Evolutionary conservation across 805 yeast genomes (phyloP), one percentile per base, ranked within the genome.

Genomic region (Lipomyces chichibuensis): DNA sequence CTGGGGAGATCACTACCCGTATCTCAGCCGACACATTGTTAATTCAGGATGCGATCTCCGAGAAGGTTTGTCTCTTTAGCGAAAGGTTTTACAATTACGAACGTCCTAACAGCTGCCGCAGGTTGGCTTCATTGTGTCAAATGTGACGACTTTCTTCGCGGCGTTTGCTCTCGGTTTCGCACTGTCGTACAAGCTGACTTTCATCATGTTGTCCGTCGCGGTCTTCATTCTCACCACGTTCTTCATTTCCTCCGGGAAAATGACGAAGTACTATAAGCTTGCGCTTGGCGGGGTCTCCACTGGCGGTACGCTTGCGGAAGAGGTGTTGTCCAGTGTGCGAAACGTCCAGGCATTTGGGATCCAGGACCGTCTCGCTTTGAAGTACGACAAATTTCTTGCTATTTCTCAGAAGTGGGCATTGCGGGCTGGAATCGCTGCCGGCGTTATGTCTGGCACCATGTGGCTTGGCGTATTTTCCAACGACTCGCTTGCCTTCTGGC

Each of bases 1-100:
- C 82, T 23, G 83, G 83, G 17, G 80, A 79, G 65, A 79, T 80
- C 51, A 79, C 83, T 17, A 78, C 82, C n/a, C 77, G 83, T n/a
- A 80, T 80, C 72, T 80, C 82, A 49, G 74, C 78, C 32, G 82
- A 80, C 61, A 80, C 82, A 13, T 73, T 77, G 39, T 66, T 76
- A 51, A 77, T 80, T 60, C 83, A 81, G 66, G 83, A 79, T 53
- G 83, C 82, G 29, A 80, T 80, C 62, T 76, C 80, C 43, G 82
- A 80, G 67, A 80, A 80, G 71, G 55, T 23, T 14, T 13, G 55
- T 25, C 27, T 49, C 7, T 25, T 20, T 25, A 7, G 9, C 4
- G 7, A 17, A 43, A 43, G 9, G 7, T n/a, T 6, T 8, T 43
- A 1, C 11, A 43, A 23, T n/a, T 7, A 43, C 7, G 9, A 43